Conservation (phyloP, 108 stramenopile species). For the Cyclotella atomus region DNA sequence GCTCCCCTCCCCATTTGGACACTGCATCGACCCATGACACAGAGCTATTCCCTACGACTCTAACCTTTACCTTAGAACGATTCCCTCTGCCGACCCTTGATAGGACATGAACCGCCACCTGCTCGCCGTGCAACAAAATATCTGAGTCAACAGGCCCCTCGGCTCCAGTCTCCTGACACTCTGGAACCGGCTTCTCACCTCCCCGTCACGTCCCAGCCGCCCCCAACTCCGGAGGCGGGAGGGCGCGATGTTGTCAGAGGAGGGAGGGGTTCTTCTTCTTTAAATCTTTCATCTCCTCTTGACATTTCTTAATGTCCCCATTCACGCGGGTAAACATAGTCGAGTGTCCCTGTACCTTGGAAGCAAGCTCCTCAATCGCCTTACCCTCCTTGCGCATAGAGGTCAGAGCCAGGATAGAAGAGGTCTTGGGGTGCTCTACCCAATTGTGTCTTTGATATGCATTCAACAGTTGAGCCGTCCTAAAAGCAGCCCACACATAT, state of each 20-base stretch:
- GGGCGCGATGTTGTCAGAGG: no score
- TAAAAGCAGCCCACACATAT: background rate
- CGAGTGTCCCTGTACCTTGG: background rate
- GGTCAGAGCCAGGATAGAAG: conserved; percentile 7
- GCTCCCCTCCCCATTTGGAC: background rate
- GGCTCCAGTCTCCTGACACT: no score
- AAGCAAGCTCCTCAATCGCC: background rate
- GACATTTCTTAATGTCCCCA: background rate
- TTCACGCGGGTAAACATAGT: background rate
- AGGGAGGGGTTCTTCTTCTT: background rate
- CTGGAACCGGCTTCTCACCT: no score
- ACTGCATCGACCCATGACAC: background rate
- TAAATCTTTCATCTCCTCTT: background rate
- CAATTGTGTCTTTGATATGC: background rate
- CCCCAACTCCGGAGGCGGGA: no score
- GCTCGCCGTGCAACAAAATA: background rate
- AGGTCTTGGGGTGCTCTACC: background rate
- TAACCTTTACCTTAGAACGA: background rate
- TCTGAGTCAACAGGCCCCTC: conserved; percentile 1
- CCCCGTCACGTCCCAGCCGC: no score
- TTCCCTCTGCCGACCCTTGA: conserved; percentile 4
- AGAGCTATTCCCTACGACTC: conserved; percentile 3
- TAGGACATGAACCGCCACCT: background rate
- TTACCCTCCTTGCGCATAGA: conserved; percentile 9
- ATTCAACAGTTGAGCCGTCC: background rate